A percentile compares a stretch with the other conserved stretches of the same genome.
These are phyloP conservation scores for Eucommia ulmoides DNA, from an alignment of 257 asterid species.

Conservation along the genomic window DNA sequence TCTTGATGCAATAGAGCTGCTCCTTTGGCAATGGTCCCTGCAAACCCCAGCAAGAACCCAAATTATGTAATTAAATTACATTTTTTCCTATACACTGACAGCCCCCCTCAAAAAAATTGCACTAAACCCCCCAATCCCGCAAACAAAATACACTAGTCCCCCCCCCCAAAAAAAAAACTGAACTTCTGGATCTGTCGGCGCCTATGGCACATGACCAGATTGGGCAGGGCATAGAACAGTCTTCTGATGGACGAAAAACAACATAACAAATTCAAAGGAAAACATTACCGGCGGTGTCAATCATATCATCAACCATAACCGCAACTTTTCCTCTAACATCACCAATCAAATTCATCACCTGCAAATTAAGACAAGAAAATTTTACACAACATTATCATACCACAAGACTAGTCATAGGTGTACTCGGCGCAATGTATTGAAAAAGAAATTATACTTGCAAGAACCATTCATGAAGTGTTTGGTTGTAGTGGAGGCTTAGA, in stretches of 20 bases:
- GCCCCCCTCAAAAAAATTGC: not conserved
- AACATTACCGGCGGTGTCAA: slow-evolving; percentile 78
- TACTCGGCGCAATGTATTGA: too few relatives aligned
- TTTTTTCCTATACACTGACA: not conserved
- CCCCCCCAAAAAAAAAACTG: too few relatives aligned
- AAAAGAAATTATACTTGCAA: too few relatives aligned
- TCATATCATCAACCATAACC: slow-evolving; percentile 94
- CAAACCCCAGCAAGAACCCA: slow-evolving; percentile 4
- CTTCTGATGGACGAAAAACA: not conserved
- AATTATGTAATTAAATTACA: not conserved
- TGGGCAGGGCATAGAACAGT: too few relatives aligned
- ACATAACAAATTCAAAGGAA: not conserved
- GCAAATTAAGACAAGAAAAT: slow-evolving; percentile 7
- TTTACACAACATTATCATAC: too few relatives aligned
- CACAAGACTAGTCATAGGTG: too few relatives aligned
- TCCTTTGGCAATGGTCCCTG: slow-evolving; percentile 92
- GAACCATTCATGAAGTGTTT: too few relatives aligned
- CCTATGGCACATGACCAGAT: too few relatives aligned
- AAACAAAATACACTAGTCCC: too few relatives aligned
- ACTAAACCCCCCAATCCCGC: too few relatives aligned
- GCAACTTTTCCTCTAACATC: slow-evolving; percentile 88
- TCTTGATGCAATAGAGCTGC: slow-evolving; percentile 88
- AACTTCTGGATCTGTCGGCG: too few relatives aligned
- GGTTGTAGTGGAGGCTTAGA: too few relatives aligned
- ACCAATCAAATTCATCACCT: slow-evolving; percentile 95